These are phyloP conservation scores for Thielaviopsis euricoi DNA, from an alignment of 2,329 filamentous ascomycete genomes.

Conservation along the genomic window DNA sequence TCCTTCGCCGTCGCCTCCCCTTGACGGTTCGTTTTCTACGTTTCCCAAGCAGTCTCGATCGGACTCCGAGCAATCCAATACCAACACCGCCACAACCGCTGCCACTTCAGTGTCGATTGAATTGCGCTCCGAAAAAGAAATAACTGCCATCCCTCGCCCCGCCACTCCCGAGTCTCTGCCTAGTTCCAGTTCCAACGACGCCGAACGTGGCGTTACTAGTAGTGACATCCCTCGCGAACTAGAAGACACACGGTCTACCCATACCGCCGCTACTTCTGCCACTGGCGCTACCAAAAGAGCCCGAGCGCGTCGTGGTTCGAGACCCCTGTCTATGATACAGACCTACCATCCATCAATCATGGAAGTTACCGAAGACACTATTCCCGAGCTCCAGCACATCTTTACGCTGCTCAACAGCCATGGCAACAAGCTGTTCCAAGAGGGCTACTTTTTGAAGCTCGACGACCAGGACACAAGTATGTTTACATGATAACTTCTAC, in stretches of 20 bases:
- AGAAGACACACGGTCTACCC: conserved; percentile 16
- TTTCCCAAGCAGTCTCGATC: conserved; percentile 13
- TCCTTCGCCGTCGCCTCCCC: conserved; percentile 27
- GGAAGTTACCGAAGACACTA: conserved; percentile 69
- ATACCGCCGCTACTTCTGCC: conserved; percentile 13
- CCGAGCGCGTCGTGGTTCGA: conserved; percentile 36
- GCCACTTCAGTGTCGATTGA: background rate
- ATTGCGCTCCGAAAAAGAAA: background rate
- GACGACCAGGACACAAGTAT: conserved; percentile 85
- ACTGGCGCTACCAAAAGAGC: conserved; percentile 17
- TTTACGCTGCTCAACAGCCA: conserved; percentile 91
- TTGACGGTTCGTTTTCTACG: conserved; percentile 16
- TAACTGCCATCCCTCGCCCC: conserved; percentile 4
- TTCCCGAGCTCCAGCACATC: conserved; percentile 85
- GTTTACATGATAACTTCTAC: conserved; percentile 21
- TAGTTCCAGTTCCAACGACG: background rate
- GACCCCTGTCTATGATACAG: conserved; percentile 74
- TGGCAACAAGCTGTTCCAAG: conserved; percentile 90
- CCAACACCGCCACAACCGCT: background rate
- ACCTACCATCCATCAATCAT: conserved; percentile 73
- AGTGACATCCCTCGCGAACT: no score
- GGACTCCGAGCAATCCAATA: background rate
- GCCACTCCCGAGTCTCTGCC: conserved; percentile 6
- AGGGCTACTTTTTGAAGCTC: conserved; percentile 93
- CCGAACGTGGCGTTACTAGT: conserved; percentile 8